phyloP scores from a whole-genome alignment of 2,329 filamentous ascomycete species.

The Botrytis paeoniae region DNA sequence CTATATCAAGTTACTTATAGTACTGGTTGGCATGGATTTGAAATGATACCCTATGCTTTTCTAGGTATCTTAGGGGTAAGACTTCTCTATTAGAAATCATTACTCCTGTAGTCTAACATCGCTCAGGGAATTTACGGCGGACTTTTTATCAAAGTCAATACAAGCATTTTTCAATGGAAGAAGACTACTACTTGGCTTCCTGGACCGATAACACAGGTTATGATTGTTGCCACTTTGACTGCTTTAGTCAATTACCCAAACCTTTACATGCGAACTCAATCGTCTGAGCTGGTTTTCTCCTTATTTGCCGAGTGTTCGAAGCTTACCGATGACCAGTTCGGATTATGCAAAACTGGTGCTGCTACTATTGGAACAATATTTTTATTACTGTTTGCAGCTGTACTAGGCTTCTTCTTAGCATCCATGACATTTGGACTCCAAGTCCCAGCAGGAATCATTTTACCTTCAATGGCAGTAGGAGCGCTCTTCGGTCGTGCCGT shows the following conservation, averaged over 20 bases:
- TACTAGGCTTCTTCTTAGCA: conserved; percentile 81
- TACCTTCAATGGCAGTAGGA: conserved; percentile 94
- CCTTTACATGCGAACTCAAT: conserved; percentile 91
- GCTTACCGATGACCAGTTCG: conserved; percentile 79
- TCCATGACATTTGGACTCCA: conserved; percentile 90
- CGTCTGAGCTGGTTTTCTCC: conserved; percentile 84
- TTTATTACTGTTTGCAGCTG: conserved; percentile 75
- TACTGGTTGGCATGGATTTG: conserved; percentile 89
- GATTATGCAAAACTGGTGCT: conserved; percentile 83
- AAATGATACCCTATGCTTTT: conserved; percentile 81
- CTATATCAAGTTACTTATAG: conserved; percentile 95
- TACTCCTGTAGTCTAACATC: conserved; percentile 23
- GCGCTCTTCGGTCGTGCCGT: conserved; percentile 85
- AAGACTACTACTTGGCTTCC: conserved; percentile 62
- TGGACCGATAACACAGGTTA: conserved; percentile 75
- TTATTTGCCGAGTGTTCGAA: conserved; percentile 89
- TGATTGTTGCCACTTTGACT: conserved; percentile 74
- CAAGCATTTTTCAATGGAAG: conserved; percentile 79
- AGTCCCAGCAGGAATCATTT: conserved; percentile 90
- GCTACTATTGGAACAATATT: conserved; percentile 80
- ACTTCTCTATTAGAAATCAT: conserved; percentile 6
- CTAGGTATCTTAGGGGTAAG: conserved; percentile 76
- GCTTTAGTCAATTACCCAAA: conserved; percentile 93
- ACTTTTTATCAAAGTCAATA: conserved; percentile 92
- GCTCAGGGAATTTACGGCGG: conserved; percentile 81